Evolutionary conservation across 768 basidiomycete species (phyloP).

Genomic region (Boletus rubroflammeus): DNA sequence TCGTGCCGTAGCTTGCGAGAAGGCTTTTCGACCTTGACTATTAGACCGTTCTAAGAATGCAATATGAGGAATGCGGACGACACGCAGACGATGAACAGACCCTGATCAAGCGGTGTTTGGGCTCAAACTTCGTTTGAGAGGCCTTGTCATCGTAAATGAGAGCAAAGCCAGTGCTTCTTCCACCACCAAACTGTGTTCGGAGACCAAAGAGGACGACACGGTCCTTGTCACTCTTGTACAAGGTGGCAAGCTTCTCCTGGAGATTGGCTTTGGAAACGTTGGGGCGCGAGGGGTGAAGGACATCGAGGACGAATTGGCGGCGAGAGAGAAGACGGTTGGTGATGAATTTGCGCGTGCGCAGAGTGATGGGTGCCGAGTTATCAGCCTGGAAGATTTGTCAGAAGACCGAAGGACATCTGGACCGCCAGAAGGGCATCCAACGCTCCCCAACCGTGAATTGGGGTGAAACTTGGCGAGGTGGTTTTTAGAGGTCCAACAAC

Average conservation of each 20-base stretch:
- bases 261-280: constrained; percentile 93
- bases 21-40: constrained; percentile 78
- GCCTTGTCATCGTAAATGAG: constrained; percentile 96
- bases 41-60: constrained; percentile 55
- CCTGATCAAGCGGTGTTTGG: constrained; percentile 89
- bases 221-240: constrained; percentile 91
- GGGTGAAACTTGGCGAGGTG: constrained; percentile 2
- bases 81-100: constrained; percentile 49
- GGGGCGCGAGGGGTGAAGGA: constrained; percentile 92
- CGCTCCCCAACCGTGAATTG: constrained; percentile 7
- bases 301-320: constrained; percentile 92
- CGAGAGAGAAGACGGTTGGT: constrained; percentile 96
- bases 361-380: constrained; percentile 80
- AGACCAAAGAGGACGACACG: constrained; percentile 95
- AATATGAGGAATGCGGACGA: constrained; percentile 3
- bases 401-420: constrained; percentile 22
- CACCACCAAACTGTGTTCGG: constrained; percentile 96
- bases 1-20: constrained; percentile 99
- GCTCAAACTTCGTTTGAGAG: constrained; percentile 96
- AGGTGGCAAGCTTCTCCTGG: constrained; percentile 81
- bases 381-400: constrained; percentile 54
- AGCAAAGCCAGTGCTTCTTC: constrained; percentile 94
- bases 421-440: constrained; percentile 25
- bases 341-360: constrained; percentile 99
- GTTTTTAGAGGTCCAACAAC: constrained; percentile 7